Evolutionary conservation across 176 grass and related monocot species (phyloP), one percentile per base, ranked within the genome.

Genomic region (Paspalum vaginatum): DNA sequence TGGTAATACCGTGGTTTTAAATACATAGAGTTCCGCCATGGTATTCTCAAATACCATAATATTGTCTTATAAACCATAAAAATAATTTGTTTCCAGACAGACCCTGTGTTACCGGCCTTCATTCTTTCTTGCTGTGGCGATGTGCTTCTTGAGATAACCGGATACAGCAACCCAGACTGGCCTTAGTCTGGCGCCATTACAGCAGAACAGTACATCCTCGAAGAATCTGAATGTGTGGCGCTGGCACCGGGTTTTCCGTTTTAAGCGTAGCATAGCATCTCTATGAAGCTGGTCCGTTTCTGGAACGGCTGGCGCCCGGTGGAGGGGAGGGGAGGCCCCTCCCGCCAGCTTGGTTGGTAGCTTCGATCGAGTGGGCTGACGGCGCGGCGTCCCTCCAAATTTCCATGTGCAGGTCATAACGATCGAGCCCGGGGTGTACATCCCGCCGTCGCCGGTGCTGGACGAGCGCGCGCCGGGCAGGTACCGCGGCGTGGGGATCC

Each of bases 401-500:
- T 3, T 32, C 32, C 32, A 32, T 74, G 53, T 21, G 20, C 90
- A 99, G 92, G 78, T 99, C 17, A 93, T 95, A 49, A 99, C 92
- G 52, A 99, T 99, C 74, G 96, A 95, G 74, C 96, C 90, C 0
- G 92, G 96, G 72, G 61, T 99, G 68, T 93, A 95, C 68, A 93
- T 99, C 79, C 96, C 96, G 15, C 22, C 55, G 32, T 53, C 82
- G n/a, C 87, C 83, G 24, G 77, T 89, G 9, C 78, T 82, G 78
- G 85, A 89, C 5, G 91, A 89, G 78, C 69, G 85, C 7, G 92
- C 84, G 27, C 88, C 92, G 27, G 75, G 72, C 26, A 90, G 92
- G 92, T 95, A 75, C 75, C 86, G 85, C 8, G 90, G 92, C 77
- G 84, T 89, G 18, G 92, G 96, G 58, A 95, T 99, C 78, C 85